Base-by-base conservation (phyloP, 2,329 filamentous ascomycete species). In the Hypoxylon sp. region DNA sequence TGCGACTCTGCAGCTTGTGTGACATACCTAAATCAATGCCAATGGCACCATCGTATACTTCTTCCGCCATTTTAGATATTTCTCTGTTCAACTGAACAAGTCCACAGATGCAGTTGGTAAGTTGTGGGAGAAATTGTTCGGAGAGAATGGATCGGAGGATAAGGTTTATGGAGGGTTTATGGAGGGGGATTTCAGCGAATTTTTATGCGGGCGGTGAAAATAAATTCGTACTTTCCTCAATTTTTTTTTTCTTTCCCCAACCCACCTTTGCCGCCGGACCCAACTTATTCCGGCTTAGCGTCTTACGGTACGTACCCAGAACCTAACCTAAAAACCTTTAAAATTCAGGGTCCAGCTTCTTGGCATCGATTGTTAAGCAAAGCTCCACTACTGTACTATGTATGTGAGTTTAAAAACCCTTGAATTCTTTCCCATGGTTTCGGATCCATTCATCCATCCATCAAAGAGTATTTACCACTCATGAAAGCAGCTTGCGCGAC, bases 21-120 rank as follows among this genome's bases (percentile, higher is more conserved):
- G 64, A 86, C 91, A 80, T 87, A 97, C 95, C 96, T 87, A 99
- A 90, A 91, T 99, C 96, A 88, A 99, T 99, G 91, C 96, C 96
- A 87, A 98, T 94, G 90, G 96, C 96, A 92, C 96, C 96, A 84
- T 99, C 96, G 85, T 98, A 99, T 80, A 97, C 91, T 91, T 98
- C 95, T 84, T 97, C 94, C 84, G 93, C 91, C 95, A 98, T 98
- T 82, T 86, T 78, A 70, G 74, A 73, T 63, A 59, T 58, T 63
- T 51, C 8, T 61, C 8, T 61, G 39, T 46, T 61, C 59, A 64
- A 67, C 51, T 69, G 66, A 67, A 69, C 55, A 61, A 57, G 26
- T 60, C 63, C 61, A 60, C 62, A 61, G 52, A 61, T 51, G 63
- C 55, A 66, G 66, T 65, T 71, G 72, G 61, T 66, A 37, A 37